phyloP scores from a whole-genome alignment of 2,329 filamentous ascomycete genomes.

The Trichoderma semiorbis region DNA sequence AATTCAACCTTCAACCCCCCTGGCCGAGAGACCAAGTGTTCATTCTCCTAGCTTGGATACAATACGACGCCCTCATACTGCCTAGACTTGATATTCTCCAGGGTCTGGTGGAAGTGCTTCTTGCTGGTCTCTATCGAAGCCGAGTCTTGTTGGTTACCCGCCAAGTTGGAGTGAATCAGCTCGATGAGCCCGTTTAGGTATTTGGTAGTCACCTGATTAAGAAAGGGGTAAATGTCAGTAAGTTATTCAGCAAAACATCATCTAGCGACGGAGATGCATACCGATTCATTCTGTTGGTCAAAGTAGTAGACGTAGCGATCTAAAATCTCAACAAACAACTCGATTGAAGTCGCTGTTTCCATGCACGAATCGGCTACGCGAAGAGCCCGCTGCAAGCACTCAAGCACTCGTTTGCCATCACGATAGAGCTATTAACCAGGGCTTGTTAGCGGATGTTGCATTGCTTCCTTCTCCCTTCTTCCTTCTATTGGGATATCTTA shows the following conservation, averaged over 20 bases:
- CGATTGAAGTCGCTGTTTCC: conserved; percentile 95
- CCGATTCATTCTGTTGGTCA: conserved; percentile 97
- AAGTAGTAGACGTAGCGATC: conserved; percentile 99
- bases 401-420: conserved; percentile 93
- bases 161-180: conserved; percentile 93
- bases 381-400: conserved; percentile 91
- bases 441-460: conserved; percentile 24
- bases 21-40: not conserved
- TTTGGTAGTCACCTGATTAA: conserved; percentile 74
- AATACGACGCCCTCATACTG: conserved; percentile 91
- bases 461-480: not conserved
- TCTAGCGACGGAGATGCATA: conserved; percentile 34
- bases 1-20: not conserved
- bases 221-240: conserved; percentile 19
- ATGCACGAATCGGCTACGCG: conserved; percentile 98
- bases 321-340: conserved; percentile 96
- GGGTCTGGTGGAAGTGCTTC: conserved; percentile 89
- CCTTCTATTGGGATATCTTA: conserved; percentile 36
- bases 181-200: conserved; percentile 98
- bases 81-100: conserved; percentile 87
- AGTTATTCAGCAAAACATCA: not conserved
- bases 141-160: conserved; percentile 77
- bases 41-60: conserved; percentile 44
- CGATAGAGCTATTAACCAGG: conserved; percentile 73
- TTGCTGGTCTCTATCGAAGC: conserved; percentile 82